phyloP scores from a whole-genome alignment of 2,329 filamentous ascomycete genomes.

The Neofusicoccum sp. region DNA sequence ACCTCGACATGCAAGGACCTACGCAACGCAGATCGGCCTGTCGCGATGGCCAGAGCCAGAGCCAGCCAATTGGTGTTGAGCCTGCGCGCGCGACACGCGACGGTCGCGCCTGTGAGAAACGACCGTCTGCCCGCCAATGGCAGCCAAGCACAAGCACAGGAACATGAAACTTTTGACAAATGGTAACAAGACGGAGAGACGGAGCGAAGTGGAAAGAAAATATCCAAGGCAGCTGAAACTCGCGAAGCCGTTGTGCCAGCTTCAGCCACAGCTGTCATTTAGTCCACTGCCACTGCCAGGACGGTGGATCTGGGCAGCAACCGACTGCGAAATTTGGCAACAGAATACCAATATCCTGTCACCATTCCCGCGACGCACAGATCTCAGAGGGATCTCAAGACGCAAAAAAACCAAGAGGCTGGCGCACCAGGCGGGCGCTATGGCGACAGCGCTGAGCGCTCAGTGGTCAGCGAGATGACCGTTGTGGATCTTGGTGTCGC shows the following conservation, averaged over 20 bases:
- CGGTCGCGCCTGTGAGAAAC: background rate
- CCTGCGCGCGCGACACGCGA: background rate
- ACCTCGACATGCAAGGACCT: constrained; percentile 15
- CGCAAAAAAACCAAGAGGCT: constrained; percentile 8
- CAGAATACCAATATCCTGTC: constrained; percentile 7
- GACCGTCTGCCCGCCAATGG: background rate
- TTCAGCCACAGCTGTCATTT: constrained; percentile 2
- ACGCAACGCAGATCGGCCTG: constrained; percentile 7
- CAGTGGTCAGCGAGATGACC: background rate
- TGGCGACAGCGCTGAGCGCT: background rate
- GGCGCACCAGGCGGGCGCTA: constrained; percentile 6
- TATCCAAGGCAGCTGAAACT: background rate
- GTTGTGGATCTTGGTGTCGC: constrained; percentile 10
- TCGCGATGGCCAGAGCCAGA: background rate
- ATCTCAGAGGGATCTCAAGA: constrained; percentile 1
- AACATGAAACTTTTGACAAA: constrained; percentile 10
- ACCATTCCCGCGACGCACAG: constrained; percentile 10
- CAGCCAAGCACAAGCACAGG: background rate
- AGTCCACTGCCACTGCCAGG: background rate
- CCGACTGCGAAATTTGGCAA: constrained; percentile 6
- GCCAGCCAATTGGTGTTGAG: background rate
- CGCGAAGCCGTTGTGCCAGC: too few relatives aligned
- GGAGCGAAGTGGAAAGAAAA: background rate
- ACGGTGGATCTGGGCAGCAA: constrained; percentile 2
- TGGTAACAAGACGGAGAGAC: constrained; percentile 3